Evolutionary conservation across 1,284 basidiomycete genomes (phyloP), one percentile per base, ranked within the genome.

Genomic region (Sporisorium exsertum): DNA sequence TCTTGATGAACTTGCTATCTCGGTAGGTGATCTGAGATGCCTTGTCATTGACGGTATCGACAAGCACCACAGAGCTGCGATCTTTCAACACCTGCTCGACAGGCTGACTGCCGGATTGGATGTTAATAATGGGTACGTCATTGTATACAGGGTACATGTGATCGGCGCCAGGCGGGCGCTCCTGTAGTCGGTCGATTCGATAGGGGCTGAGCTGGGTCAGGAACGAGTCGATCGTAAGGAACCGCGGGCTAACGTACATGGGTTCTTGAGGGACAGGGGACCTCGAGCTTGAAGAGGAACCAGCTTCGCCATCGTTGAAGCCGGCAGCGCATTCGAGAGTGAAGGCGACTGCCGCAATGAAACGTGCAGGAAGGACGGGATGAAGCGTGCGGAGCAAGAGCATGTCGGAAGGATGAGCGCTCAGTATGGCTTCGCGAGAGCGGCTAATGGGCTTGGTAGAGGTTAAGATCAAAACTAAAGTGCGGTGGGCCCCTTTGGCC

Each of bases 81-180:
- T 61, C 43, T 13, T 32, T 22, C 18, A 67, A 54, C 10, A 58
- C 64, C 42, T 33, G 53, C 24, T 67, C 49, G 32, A 57, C 54
- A 5, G 40, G 18, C 3, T 15, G 6, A 10, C 20, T 13, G 5
- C 27, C n/a, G 7, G 47, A 20, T 1, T 33, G 18, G n/a, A n/a
- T 22, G 27, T 35, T 32, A 33, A 37, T 46, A 24, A 67, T 6
- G n/a, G 58, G 64, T 3, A 15, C 15, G n/a, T 12, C n/a, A 1
- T 8, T 27, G 29, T 40, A 53, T 15, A 62, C 58, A 13, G 59
- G 59, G 26, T 24, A 3, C 12, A 2, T 16, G 32, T 52, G 20
- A 26, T 22, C 16, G 5, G 13, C 2, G 32, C 35, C 40, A 5
- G 51, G 26, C 7, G 8, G 18, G 6, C n/a, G 6, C 10, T 16